A percentile compares a stretch with the other conserved stretches of the same genome.
Evolutionary conservation across 1,284 basidiomycete genomes (phyloP).

Genomic region (Microbotryum silenes-acaulis): DNA sequence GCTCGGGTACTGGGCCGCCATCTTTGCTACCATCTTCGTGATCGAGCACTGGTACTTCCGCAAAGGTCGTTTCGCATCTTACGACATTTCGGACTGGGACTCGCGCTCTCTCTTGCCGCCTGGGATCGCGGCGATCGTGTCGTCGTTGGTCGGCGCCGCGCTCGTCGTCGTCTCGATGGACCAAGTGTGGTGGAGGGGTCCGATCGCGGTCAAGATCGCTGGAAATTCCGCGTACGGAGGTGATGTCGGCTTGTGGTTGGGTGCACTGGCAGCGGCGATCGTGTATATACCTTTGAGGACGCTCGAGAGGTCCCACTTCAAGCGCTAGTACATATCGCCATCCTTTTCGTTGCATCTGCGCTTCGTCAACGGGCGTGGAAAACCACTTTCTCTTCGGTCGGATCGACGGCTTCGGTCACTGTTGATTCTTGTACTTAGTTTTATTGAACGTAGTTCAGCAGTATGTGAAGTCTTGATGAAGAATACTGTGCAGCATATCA

Average conservation of each 20-base stretch:
- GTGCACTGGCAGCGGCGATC: slow-evolving; percentile 36
- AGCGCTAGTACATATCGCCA: background rate
- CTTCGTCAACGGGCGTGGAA: no score
- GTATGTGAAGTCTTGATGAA: no score
- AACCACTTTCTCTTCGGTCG: no score
- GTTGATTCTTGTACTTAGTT: no score
- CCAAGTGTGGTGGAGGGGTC: slow-evolving; percentile 35
- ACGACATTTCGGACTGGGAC: slow-evolving; percentile 39
- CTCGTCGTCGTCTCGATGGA: slow-evolving; percentile 39
- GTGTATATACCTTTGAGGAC: slow-evolving; percentile 37
- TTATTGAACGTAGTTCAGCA: no score
- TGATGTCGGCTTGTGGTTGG: slow-evolving; percentile 42
- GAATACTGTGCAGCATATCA: no score
- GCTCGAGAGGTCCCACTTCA: slow-evolving; percentile 32
- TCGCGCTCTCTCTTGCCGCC: slow-evolving; percentile 37
- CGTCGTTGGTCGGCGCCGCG: slow-evolving; percentile 34
- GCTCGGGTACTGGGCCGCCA: slow-evolving; percentile 18
- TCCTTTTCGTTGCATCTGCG: background rate
- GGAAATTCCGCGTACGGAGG: slow-evolving; percentile 37
- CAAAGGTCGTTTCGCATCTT: slow-evolving; percentile 27
- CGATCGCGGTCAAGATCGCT: slow-evolving; percentile 27
- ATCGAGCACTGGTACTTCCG: slow-evolving; percentile 38
- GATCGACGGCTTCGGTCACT: no score
- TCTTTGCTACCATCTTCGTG: slow-evolving; percentile 20
- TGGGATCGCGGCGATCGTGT: slow-evolving; percentile 38